A percentile compares a stretch with the other conserved stretches of the same genome.
Conservation (phyloP, 1,284 basidiomycete species). For the Naganishia liquefaciens region DNA sequence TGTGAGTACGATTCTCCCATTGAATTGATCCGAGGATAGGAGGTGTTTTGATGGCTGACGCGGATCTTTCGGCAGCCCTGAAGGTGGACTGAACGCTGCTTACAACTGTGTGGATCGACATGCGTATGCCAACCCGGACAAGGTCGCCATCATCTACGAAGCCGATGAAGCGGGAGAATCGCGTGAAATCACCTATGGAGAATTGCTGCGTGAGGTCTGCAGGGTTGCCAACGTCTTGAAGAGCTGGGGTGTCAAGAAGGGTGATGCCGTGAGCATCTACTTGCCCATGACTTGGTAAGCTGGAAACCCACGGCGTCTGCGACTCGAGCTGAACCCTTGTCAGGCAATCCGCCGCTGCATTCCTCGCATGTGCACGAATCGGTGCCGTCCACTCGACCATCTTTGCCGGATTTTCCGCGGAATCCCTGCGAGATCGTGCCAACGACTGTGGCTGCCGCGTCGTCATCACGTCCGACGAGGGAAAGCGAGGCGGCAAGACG, state of each 20-base stretch:
- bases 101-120: slow-evolving; percentile 96
- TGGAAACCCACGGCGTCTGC: neutral
- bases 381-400: slow-evolving; percentile 98
- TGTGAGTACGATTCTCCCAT: slow-evolving; percentile 54
- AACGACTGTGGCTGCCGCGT: slow-evolving; percentile 87
- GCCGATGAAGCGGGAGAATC: slow-evolving; percentile 90
- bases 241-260: slow-evolving; percentile 87
- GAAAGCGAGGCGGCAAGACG: slow-evolving; percentile 86
- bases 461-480: slow-evolving; percentile 94
- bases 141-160: slow-evolving; percentile 97
- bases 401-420: slow-evolving; percentile 97
- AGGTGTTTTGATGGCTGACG: neutral
- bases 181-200: slow-evolving; percentile 72
- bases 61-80: slow-evolving; percentile 57
- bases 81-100: slow-evolving; percentile 81
- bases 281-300: slow-evolving; percentile 45
- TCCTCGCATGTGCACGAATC: slow-evolving; percentile 95
- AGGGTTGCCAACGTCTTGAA: slow-evolving; percentile 90
- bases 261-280: slow-evolving; percentile 71
- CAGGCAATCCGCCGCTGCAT: slow-evolving; percentile 91
- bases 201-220: slow-evolving; percentile 89
- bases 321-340: slow-evolving; percentile 61
- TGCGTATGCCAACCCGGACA: slow-evolving; percentile 82
- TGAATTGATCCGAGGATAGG: too few species aligned
- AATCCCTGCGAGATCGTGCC: slow-evolving; percentile 89